phyloP scores from a whole-genome alignment of 345 rosid genomes.

The Lumnitzera littorea region DNA sequence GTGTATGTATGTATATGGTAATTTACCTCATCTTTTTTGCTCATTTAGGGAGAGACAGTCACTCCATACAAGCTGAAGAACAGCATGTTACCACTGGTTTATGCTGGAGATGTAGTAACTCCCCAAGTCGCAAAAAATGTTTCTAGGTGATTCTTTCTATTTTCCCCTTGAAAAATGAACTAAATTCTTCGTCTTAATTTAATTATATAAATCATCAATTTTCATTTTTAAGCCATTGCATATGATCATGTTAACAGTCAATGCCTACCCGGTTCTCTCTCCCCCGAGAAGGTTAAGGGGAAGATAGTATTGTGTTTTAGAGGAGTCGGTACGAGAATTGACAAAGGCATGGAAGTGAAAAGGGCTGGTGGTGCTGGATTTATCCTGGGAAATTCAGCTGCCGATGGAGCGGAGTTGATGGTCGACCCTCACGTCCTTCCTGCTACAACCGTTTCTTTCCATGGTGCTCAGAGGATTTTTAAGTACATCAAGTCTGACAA shows the following conservation, averaged over 20 bases:
- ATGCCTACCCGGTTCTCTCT: conserved; percentile 62
- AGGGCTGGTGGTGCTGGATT: conserved; percentile 78
- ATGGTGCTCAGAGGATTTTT: conserved; percentile 27
- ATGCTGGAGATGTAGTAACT: conserved; percentile 48
- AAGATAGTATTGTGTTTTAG: conserved; percentile 73
- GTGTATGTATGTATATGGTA: too few relatives aligned
- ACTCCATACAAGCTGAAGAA: conserved; percentile 36
- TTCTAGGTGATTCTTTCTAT: conserved; percentile 26
- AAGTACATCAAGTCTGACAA: conserved; percentile 51
- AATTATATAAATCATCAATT: too few relatives aligned
- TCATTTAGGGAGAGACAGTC: conserved; percentile 46
- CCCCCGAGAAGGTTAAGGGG: conserved; percentile 48
- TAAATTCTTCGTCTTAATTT: too few relatives aligned
- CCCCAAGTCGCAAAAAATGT: conserved; percentile 29
- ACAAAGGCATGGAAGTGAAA: conserved; percentile 69
- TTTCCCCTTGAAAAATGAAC: too few relatives aligned
- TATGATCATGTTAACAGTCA: conserved; percentile 27
- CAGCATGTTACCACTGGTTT: conserved; percentile 43
- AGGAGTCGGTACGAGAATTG: conserved; percentile 49
- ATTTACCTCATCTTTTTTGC: too few relatives aligned
- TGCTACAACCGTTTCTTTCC: conserved; percentile 28
- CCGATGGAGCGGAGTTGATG: conserved; percentile 17
- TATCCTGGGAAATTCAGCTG: conserved; percentile 42
- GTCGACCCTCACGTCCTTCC: conserved; percentile 58
- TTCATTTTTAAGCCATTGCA: background rate